Evolutionary conservation across 148 eudicot species (phyloP).

Genomic region (Mesembryanthemum crystallinum): DNA sequence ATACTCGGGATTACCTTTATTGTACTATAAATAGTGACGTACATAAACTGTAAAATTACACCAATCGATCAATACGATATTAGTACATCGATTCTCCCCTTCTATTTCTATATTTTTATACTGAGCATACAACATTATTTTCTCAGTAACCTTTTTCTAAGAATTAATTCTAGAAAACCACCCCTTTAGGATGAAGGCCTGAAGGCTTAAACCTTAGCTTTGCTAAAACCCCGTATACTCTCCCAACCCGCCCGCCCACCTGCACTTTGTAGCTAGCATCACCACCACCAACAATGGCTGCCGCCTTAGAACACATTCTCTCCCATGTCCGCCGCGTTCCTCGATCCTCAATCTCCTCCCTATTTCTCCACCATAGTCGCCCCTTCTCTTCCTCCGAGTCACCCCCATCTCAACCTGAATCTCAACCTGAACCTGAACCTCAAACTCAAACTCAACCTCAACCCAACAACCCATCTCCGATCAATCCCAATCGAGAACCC

Average conservation of each 20-base stretch:
- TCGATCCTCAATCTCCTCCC: slow-evolving; percentile 20
- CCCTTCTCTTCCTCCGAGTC: slow-evolving; percentile 16
- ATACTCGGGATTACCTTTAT: too few relatives aligned
- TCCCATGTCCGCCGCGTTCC: slow-evolving; percentile 39
- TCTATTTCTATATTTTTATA: too few relatives aligned
- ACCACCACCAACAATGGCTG: slow-evolving; percentile 31
- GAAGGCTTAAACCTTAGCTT: neutral
- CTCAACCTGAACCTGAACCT: neutral
- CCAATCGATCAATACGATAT: too few relatives aligned
- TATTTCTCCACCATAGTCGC: slow-evolving; percentile 4
- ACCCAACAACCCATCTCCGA: neutral
- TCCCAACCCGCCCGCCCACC: neutral
- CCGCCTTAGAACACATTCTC: slow-evolving; percentile 42
- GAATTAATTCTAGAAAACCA: too few relatives aligned
- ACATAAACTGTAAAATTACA: too few relatives aligned
- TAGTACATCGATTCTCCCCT: too few relatives aligned
- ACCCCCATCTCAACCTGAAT: neutral
- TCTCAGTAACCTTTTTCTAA: too few relatives aligned
- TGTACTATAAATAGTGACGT: too few relatives aligned
- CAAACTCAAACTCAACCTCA: neutral
- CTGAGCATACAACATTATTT: too few relatives aligned
- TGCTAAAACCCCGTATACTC: neutral
- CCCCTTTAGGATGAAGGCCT: too few relatives aligned
- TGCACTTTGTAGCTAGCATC: neutral
- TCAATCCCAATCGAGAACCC: slow-evolving; percentile 12